phyloP scores from a whole-genome alignment of 2,329 filamentous ascomycete genomes.

The Alternaria consortialis region DNA sequence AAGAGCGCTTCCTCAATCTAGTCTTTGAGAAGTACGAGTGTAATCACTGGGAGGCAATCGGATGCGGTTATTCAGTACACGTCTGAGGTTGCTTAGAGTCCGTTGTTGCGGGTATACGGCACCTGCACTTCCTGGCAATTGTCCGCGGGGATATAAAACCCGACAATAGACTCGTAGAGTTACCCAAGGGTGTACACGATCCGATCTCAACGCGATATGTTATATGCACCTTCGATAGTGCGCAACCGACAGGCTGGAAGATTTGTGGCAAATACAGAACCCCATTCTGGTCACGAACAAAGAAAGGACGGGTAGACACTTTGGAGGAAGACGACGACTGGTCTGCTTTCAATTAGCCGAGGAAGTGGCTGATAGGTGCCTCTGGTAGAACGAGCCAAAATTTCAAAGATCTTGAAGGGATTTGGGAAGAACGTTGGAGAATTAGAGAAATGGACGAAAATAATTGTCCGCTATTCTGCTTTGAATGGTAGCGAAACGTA shows the following conservation, averaged over 20 bases:
- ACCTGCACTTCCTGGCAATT: background rate
- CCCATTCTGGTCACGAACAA: background rate
- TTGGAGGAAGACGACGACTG: constrained; percentile 11
- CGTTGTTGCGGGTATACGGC: background rate
- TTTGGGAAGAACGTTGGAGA: background rate
- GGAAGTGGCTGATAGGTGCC: background rate
- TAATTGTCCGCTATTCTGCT: background rate
- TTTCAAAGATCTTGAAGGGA: background rate
- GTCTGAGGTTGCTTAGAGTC: background rate
- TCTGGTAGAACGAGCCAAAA: background rate
- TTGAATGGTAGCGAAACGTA: background rate
- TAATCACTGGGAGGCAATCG: background rate
- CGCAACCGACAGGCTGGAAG: background rate
- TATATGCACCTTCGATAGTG: constrained; percentile 11
- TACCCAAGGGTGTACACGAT: background rate
- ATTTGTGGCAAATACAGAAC: constrained; percentile 2
- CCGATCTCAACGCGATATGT: background rate
- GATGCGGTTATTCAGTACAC: background rate
- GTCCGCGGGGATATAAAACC: background rate
- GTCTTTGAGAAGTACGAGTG: background rate
- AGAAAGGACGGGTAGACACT: background rate
- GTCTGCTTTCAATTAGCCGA: constrained; percentile 5
- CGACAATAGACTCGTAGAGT: background rate
- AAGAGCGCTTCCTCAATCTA: background rate
- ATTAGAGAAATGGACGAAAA: background rate